Percentiles rank a stretch among this genome's conserved stretches.
Conservation (phyloP, 306 rosid species). For the Castanospermum australe region DNA sequence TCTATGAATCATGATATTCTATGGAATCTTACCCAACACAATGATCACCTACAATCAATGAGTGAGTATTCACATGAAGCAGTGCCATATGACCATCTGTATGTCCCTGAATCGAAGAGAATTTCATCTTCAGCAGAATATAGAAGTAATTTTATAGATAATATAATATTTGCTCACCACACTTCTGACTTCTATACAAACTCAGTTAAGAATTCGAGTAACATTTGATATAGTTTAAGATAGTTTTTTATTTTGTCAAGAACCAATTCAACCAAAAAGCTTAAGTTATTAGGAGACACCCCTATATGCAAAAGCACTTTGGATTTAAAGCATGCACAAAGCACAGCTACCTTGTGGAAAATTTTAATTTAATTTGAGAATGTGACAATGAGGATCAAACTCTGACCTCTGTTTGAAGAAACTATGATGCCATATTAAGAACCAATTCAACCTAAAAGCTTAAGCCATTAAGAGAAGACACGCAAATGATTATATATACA, state of each 20-base stretch:
- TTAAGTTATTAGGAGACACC: background rate
- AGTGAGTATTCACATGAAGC: slow-evolving; percentile 66
- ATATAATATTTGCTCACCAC: background rate
- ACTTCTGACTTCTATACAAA: slow-evolving; percentile 1
- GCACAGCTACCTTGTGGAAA: background rate
- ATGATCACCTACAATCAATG: slow-evolving; percentile 89
- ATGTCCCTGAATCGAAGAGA: slow-evolving; percentile 65
- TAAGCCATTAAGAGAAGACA: background rate
- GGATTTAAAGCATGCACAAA: slow-evolving; percentile 19
- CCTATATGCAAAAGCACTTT: slow-evolving; percentile 3
- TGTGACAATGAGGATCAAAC: background rate
- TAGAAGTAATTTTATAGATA: background rate
- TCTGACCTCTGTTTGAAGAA: background rate
- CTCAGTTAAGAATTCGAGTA: slow-evolving; percentile 23
- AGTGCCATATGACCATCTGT: slow-evolving; percentile 93
- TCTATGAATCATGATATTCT: background rate
- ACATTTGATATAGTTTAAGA: background rate
- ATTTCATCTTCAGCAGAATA: slow-evolving; percentile 20
- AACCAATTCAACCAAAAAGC: background rate
- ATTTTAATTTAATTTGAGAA: background rate
- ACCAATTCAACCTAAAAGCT: slow-evolving; percentile 5
- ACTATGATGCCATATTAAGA: background rate
- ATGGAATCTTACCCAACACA: slow-evolving; percentile 81
- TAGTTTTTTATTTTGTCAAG: background rate
- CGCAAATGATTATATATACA: background rate